phyloP scores from a whole-genome alignment of 768 basidiomycete species.

The Suillus fuscotomentosus region DNA sequence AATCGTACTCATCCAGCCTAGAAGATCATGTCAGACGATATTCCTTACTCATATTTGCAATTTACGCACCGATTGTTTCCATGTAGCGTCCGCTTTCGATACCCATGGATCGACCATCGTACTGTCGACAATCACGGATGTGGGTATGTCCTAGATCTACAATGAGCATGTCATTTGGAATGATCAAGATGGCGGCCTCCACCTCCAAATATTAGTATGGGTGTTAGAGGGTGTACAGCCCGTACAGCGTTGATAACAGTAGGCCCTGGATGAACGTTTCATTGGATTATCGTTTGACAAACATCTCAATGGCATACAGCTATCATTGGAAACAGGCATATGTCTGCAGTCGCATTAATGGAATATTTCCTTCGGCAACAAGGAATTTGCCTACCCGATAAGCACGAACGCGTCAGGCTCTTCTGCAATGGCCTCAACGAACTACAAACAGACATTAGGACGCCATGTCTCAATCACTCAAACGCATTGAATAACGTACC shows the following conservation, averaged over 20 bases:
- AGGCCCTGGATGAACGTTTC: conserved; percentile 47
- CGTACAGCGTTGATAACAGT: conserved; percentile 73
- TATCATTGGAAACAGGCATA: conserved; percentile 75
- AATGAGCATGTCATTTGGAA: not conserved
- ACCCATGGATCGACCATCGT: conserved; percentile 69
- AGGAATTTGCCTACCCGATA: conserved; percentile 45
- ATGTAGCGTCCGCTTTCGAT: conserved; percentile 87
- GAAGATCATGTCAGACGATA: not conserved
- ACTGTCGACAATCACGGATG: conserved; percentile 74
- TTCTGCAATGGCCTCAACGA: conserved; percentile 71
- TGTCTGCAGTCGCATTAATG: conserved; percentile 48
- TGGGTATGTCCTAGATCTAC: conserved; percentile 60
- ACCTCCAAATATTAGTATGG: conserved; percentile 83
- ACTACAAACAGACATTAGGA: conserved; percentile 40
- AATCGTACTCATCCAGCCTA: conserved; percentile 62
- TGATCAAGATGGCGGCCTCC: conserved; percentile 3
- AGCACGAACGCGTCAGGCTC: conserved; percentile 83
- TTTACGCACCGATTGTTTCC: conserved; percentile 79
- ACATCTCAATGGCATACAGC: conserved; percentile 40
- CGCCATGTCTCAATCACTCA: not conserved
- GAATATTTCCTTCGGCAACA: not conserved
- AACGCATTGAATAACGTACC: conserved; percentile 36
- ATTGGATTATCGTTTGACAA: not conserved
- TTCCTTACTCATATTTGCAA: not conserved
- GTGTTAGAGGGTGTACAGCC: conserved; percentile 66